These are phyloP conservation scores for Sanghuangporus baumii DNA, from an alignment of 1,284 basidiomycete species.

Conservation along the genomic window DNA sequence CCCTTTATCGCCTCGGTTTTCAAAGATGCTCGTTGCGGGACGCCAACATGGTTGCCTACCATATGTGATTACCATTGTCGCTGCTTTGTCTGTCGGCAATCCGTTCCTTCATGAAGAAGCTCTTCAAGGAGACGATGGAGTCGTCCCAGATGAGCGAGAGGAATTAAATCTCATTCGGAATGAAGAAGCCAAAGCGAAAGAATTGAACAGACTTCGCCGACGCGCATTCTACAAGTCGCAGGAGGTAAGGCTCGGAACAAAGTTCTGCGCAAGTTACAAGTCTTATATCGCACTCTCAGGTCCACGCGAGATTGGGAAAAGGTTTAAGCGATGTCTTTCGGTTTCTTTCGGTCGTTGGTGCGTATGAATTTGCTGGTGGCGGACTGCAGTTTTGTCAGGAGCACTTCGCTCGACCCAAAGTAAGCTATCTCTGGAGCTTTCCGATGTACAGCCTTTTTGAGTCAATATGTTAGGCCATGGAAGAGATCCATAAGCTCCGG, in stretches of 20 bases:
- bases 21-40: constrained; percentile 91
- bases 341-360: constrained; percentile 87
- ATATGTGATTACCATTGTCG: constrained; percentile 89
- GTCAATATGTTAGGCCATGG: constrained; percentile 72
- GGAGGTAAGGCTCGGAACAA: constrained; percentile 43
- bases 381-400: constrained; percentile 77
- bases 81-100: constrained; percentile 91
- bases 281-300: constrained; percentile 35
- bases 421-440: constrained; percentile 28
- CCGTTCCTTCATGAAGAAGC: constrained; percentile 88
- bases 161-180: constrained; percentile 52
- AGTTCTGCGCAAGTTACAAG: constrained; percentile 1
- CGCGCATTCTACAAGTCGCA: constrained; percentile 80
- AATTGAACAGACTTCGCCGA: constrained; percentile 57
- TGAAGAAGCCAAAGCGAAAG: constrained; percentile 59
- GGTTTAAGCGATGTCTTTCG: constrained; percentile 89
- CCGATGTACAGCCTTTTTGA: neutral
- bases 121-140: constrained; percentile 42
- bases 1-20: constrained; percentile 89
- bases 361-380: constrained; percentile 89
- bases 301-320: constrained; percentile 77
- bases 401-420: constrained; percentile 92
- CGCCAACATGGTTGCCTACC: constrained; percentile 90
- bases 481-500: constrained; percentile 97
- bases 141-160: constrained; percentile 38